A percentile compares a stretch with the other conserved stretches of the same genome.
phyloP scores from a whole-genome alignment of 1,284 basidiomycete species.

The Pseudozyma pruni region DNA sequence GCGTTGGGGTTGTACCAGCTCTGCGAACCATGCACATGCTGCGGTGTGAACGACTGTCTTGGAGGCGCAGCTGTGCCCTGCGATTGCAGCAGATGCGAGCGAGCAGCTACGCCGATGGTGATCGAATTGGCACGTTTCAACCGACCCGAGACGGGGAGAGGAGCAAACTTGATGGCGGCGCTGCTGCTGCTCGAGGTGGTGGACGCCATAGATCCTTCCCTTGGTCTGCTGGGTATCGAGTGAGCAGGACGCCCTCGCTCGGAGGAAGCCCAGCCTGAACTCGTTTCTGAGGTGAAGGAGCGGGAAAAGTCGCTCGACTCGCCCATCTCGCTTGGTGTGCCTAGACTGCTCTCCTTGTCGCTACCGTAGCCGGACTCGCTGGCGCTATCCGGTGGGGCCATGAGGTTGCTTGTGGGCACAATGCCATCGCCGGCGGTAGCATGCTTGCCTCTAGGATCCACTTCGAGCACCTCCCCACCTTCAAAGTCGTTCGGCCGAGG shows the following conservation, averaged over 20 bases:
- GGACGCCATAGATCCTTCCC: constrained; percentile 27
- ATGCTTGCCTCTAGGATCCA: constrained; percentile 53
- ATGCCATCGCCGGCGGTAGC: constrained; percentile 54
- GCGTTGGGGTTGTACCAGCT: constrained; percentile 21
- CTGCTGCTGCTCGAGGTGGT: constrained; percentile 37
- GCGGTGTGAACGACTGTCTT: constrained; percentile 17
- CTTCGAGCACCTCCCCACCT: constrained; percentile 54
- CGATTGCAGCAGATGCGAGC: constrained; percentile 59
- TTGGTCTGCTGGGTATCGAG: constrained; percentile 6
- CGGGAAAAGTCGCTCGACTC: constrained; percentile 19
- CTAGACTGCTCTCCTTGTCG: constrained; percentile 32
- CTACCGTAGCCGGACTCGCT: constrained; percentile 47
- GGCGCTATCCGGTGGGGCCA: constrained; percentile 20
- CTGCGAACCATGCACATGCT: constrained; percentile 48
- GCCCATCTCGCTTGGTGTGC: constrained; percentile 24
- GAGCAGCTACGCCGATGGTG: constrained; percentile 63
- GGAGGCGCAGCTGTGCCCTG: constrained; percentile 52
- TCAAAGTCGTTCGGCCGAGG: constrained; percentile 40
- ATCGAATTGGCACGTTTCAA: constrained; percentile 63
- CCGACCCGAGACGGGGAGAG: constrained; percentile 54
- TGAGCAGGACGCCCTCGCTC: constrained; percentile 9
- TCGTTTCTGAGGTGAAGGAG: constrained; percentile 21
- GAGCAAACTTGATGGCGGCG: constrained; percentile 59
- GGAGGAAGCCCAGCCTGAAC: constrained; percentile 23
- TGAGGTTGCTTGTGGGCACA: constrained; percentile 20